Evolutionary conservation across 768 basidiomycete species (phyloP), one percentile per base, ranked within the genome.

Genomic region (Gloeophyllum trabeum): DNA sequence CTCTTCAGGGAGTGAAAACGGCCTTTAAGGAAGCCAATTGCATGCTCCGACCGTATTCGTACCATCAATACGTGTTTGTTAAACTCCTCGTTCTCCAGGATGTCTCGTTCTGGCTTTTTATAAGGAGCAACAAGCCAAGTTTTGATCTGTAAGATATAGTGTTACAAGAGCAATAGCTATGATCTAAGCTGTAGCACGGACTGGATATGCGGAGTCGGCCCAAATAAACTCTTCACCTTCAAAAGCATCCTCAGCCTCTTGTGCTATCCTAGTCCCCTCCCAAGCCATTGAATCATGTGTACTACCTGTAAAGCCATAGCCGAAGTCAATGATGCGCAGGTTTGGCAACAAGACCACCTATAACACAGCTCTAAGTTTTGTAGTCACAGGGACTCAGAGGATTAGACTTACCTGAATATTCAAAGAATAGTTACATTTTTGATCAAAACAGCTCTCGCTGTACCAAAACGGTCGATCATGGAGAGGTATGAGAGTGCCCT

Each of bases 181-280:
- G 20, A 7, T 6, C 28, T 35, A 41, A 4, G 30, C 13, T n/a
- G 10, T 4, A 34, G 10, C 4, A 51, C 53, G 10, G 35, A 64
- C 56, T n/a, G 62, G 59, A 54, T 68, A 68, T 24, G 66, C 60
- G 3, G 61, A 63, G 41, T 68, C 63, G 21, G 53, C 64, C 61
- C 61, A 66, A 0, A 66, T 51, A 39, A 48, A 67, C 40, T 66
- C 64, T 37, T 43, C 43, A 0, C 51, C 51, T 2, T 56, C 46
- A 1, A 65, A 39, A 13, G 64, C 10, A 0, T 13, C 41, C 0
- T 44, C 42, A 42, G 58, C 49, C 4, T 61, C 41, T 13, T 40
- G 21, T 21, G 39, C 48, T 10, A 55, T 36, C 1, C 46, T 26
- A 0, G 61, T 58, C 22, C 50, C 38, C n/a, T 47, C 39, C 42